These are phyloP conservation scores for Keithomyces neogunnii DNA, from an alignment of 2,329 filamentous ascomycete species.

Conservation along the genomic window DNA sequence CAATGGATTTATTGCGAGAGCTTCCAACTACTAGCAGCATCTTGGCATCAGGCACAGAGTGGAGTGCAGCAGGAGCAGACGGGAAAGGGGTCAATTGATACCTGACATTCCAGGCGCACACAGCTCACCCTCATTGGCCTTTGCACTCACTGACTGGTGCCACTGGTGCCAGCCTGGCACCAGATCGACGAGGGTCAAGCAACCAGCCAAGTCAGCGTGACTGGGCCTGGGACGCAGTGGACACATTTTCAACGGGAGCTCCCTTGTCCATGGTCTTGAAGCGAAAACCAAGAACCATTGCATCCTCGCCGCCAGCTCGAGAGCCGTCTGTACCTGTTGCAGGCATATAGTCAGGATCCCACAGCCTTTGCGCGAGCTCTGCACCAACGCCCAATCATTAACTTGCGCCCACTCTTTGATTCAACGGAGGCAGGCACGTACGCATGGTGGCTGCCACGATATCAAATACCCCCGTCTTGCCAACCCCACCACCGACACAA, in stretches of 20 bases:
- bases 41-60: too few relatives aligned
- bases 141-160: background rate
- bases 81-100: constrained; percentile 6
- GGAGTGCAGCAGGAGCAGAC: background rate
- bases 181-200: background rate
- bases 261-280: background rate
- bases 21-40: too few relatives aligned
- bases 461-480: background rate
- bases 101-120: constrained; percentile 10
- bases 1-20: too few relatives aligned
- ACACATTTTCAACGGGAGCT: constrained; percentile 8
- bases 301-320: constrained; percentile 1
- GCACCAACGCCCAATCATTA: background rate
- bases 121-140: background rate
- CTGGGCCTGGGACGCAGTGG: constrained; percentile 1
- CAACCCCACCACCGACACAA: constrained; percentile 3
- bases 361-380: background rate
- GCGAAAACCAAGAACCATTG: background rate
- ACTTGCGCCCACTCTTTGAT: background rate
- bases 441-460: constrained; percentile 5
- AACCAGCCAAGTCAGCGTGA: background rate
- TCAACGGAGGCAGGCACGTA: background rate
- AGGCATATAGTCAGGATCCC: background rate
- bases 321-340: background rate
- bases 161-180: constrained; percentile 9